Conservation (phyloP, 1,139 yeast species). For the Candida anutae region DNA sequence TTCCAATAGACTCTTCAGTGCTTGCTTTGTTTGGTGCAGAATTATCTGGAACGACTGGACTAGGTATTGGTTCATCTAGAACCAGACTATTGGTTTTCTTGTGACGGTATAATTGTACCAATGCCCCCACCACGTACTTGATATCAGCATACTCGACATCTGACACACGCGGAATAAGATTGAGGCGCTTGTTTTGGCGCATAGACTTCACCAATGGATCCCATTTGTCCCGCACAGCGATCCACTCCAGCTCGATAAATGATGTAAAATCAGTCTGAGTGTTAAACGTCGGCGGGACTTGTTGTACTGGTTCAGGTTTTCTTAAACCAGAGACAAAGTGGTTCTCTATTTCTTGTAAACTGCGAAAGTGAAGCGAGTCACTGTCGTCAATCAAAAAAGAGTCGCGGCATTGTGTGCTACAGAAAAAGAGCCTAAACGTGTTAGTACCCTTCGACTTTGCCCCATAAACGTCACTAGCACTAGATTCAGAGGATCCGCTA, state of each 20-base stretch:
- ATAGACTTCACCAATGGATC: constrained; percentile 16
- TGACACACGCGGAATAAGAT: constrained; percentile 25
- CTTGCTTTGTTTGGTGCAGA: not conserved
- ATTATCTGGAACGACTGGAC: too few relatives aligned
- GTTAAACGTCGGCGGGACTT: not conserved
- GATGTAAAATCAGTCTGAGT: not conserved
- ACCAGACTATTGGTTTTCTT: constrained; percentile 1
- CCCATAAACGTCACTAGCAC: too few relatives aligned
- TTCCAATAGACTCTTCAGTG: too few relatives aligned
- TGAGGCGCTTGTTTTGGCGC: constrained; percentile 22
- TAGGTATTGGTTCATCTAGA: too few relatives aligned
- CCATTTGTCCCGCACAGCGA: constrained; percentile 29
- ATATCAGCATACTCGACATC: constrained; percentile 32
- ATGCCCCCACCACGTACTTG: constrained; percentile 26
- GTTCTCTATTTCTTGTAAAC: constrained; percentile 22
- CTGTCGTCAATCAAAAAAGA: constrained; percentile 22
- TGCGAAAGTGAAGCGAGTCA: constrained; percentile 13
- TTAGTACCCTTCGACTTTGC: constrained; percentile 6
- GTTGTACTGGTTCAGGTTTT: constrained; percentile 13
- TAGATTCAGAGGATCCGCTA: too few relatives aligned
- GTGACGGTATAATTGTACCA: constrained; percentile 18
- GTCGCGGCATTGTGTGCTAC: constrained; percentile 38
- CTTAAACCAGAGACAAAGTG: constrained; percentile 15
- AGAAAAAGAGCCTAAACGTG: constrained; percentile 38
- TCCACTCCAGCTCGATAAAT: constrained; percentile 19